Conservation (phyloP, 2,329 filamentous ascomycete genomes). For the Apiospora arundinis region DNA sequence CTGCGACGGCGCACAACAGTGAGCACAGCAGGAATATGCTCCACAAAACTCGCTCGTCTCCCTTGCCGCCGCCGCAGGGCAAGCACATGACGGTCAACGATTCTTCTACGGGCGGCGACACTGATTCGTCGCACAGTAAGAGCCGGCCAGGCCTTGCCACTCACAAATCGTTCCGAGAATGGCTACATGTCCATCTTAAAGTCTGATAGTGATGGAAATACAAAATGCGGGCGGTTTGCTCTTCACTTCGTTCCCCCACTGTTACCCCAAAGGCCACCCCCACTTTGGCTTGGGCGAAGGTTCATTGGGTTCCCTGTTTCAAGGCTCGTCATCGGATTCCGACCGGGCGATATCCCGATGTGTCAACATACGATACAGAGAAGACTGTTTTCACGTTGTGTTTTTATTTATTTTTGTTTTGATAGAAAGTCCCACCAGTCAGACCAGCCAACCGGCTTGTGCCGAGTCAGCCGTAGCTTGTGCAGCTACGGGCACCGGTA, state of each 20-base stretch:
- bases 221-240: neutral
- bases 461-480: neutral
- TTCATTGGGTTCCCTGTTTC: neutral
- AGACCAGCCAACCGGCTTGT: neutral
- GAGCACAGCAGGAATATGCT: neutral
- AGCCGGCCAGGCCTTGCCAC: neutral
- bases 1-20: neutral
- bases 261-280: conserved; percentile 2
- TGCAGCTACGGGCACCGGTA: neutral
- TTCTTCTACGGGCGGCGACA: neutral
- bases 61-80: neutral
- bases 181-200: neutral
- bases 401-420: neutral
- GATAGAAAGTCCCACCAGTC: neutral
- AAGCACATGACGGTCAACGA: neutral
- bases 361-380: neutral
- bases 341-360: neutral
- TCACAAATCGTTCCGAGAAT: conserved; percentile 2
- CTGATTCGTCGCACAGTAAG: neutral
- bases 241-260: neutral
- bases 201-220: neutral
- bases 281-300: neutral
- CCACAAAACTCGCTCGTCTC: neutral
- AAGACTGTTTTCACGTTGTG: neutral
- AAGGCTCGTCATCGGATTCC: neutral